Evolutionary conservation across 2,329 filamentous ascomycete species (phyloP), one percentile per base, ranked within the genome.

Genomic region (Fusarium nygamai): DNA sequence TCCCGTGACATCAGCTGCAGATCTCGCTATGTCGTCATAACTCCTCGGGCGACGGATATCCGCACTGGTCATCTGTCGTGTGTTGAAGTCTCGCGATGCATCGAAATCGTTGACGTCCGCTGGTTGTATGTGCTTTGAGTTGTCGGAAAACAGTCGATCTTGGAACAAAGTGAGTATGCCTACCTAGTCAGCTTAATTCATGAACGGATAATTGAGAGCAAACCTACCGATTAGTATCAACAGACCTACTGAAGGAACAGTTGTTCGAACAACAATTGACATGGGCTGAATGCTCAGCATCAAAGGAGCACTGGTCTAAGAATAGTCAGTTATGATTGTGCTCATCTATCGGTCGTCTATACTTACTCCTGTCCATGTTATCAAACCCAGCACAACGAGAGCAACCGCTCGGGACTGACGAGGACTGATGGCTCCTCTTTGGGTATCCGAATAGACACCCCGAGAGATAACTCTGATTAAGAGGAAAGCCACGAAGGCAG

Each of bases 291-390:
- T 81, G 39, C 88, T 89, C 13, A 91, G 78, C 57, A 88, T 81
- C 79, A 90, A 83, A 14, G 85, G 82, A 13, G 86, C 83, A 74
- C 89, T 90, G 67, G 84, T 83, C 87, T 90, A 61, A 16, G 14
- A 22, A 53, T 31, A 34, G 38, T 69, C 56, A 74, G 58, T 31
- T 44, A 39, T 54, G 16, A n/a, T 41, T 56, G 66, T 47, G 10
- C 61, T 29, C 29, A 13, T 46, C 22, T n/a, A 43, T 16, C n/a
- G 4, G 6, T 34, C 24, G 22, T 33, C 14, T 44, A n/a, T 27
- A 86, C 87, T 79, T 77, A 89, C 88, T 74, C 82, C 87, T 59
- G 85, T 87, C 89, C 89, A 91, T 38, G 88, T 77, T n/a, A 82
- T 83, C 64, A 89, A 79, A 20, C 84, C 87, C 51, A 82, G 76